Evolutionary conservation across 2,329 filamentous ascomycete species (phyloP), one percentile per base, ranked within the genome.

Genomic region (Orbilia oligospora): DNA sequence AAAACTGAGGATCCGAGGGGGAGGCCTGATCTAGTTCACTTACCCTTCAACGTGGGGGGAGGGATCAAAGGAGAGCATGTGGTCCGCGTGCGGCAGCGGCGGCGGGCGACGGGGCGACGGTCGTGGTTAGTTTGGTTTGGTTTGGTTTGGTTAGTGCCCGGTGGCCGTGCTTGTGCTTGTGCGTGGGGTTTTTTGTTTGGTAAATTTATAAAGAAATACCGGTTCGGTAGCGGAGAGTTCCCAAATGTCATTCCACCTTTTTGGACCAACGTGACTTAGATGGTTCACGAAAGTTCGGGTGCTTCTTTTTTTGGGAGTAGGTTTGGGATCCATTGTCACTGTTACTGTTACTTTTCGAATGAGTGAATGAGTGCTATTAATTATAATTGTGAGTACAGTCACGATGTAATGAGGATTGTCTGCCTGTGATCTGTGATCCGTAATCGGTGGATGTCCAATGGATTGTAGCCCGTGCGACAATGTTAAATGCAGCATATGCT

Each of bases 161-260:
- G 63, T 53, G 48, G 48, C 49, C 64, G n/a, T n/a, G n/a, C n/a
- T n/a, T n/a, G n/a, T n/a, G n/a, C n/a, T n/a, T n/a, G 22, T 56
- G 64, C 64, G 64, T 68, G 64, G 64, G 64, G 64, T 56, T 51
- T 41, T 53, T n/a, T 18, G 63, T 66, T 66, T 24, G 61, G 30
- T 58, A 36, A n/a, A n/a, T n/a, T n/a, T n/a, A n/a, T n/a, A n/a
- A n/a, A n/a, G n/a, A n/a, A n/a, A n/a, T n/a, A n/a, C n/a, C n/a
- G n/a, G n/a, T n/a, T n/a, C n/a, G n/a, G n/a, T n/a, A n/a, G n/a
- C n/a, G 20, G 46, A 3, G 9, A 49, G 30, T 20, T 18, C 18
- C 18, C 14, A n/a, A 61, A 44, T 36, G 14, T 61, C 56, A 61
- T 61, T 61, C 56, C 56, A 61, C 56, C n/a, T 61, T 44, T 1